Base-by-base conservation (phyloP, 345 rosid species). In the Camelina laxa region DNA sequence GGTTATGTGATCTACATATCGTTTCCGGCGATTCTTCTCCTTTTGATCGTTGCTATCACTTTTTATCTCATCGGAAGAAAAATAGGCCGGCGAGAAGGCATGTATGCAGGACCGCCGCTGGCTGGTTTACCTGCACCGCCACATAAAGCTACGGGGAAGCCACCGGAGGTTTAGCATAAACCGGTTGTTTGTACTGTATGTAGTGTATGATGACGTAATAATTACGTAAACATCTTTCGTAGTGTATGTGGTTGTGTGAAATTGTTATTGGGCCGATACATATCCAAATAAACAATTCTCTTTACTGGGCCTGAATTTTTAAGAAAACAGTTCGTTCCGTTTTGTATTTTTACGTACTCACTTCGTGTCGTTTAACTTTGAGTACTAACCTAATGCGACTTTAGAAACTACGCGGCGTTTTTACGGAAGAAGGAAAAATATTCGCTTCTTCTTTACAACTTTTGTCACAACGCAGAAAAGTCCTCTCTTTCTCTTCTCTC, bases 11-110 rank as follows among this genome's bases (percentile, higher is more conserved):
- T 78, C 35, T 72, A 8, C 19, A 45, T 73, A 61, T 78, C 81
- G 45, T 66, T 78, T 17, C 69, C 81, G 17, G 74, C 65, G 54
- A 78, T 78, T 45, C 81, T 78, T 66, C 74, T 78, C 45, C 69
- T 78, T 10, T 9, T 78, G 48, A 78, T 78, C 45, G 51, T 78
- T 3, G 81, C 81, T 3, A 73, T 78, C 9, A 36, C 74, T 22
- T 78, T 73, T 10, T 78, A 78, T 15, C 74, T 78, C 36, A 33
- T 73, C 53, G 74, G 81, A 45, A 60, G 30, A 20, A 61, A 38
- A 62, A 45, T 72, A 31, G 81, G 77, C 13, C 74, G 66, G 44
- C 70, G 81, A 51, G 74, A 78, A 73, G 78, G 57, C 6, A 38
- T 7, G 13, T 55, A 76, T 31, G 24, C 24, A 22, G 69, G 70